Evolutionary conservation across 345 rosid species (phyloP).

Genomic region (Carallia brachiata): DNA sequence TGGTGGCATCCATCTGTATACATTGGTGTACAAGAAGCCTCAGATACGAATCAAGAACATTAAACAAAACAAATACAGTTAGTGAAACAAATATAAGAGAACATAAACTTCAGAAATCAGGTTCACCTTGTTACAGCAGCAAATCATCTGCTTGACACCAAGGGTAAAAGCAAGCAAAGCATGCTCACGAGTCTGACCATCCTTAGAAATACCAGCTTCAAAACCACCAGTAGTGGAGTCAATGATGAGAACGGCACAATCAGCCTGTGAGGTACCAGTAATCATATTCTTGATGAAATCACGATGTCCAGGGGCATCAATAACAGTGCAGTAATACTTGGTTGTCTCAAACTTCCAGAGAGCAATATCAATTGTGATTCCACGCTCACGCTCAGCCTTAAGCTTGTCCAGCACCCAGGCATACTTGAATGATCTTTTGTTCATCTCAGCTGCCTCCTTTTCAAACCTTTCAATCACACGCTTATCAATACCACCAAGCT

Average conservation of each 20-base stretch:
- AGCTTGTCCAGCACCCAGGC: conserved; percentile 85
- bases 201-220: conserved; percentile 83
- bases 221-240: conserved; percentile 88
- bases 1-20: conserved; percentile 75
- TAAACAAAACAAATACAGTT: not conserved
- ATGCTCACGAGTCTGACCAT: conserved; percentile 82
- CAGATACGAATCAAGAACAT: too few species aligned
- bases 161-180: conserved; percentile 68
- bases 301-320: conserved; percentile 77
- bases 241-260: conserved; percentile 72
- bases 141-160: conserved; percentile 74
- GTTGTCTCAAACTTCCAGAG: conserved; percentile 75
- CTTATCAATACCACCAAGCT: conserved; percentile 82
- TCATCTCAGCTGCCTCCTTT: conserved; percentile 84
- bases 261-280: conserved; percentile 78
- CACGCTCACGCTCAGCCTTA: conserved; percentile 82
- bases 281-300: conserved; percentile 87
- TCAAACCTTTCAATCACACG: conserved; percentile 80
- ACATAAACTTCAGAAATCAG: too few species aligned
- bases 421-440: conserved; percentile 75
- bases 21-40: not conserved
- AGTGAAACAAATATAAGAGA: not conserved
- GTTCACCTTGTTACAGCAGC: conserved; percentile 69
- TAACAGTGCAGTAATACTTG: conserved; percentile 71
- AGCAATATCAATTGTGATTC: conserved; percentile 74